Base-by-base conservation (phyloP, 495 filamentous ascomycete genomes). In the Neurospora discreta region DNA sequence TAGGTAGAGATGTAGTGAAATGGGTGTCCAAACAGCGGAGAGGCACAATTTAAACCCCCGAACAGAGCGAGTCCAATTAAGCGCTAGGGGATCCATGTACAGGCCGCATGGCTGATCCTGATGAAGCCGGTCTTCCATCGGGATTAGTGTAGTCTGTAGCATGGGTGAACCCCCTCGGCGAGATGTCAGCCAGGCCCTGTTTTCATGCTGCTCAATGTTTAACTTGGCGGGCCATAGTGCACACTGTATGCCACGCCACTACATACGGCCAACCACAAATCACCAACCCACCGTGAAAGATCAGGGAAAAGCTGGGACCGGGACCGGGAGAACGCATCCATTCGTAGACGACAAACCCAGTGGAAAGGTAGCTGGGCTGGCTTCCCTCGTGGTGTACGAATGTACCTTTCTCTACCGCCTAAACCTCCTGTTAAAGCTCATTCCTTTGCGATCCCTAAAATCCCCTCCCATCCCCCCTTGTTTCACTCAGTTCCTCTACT, bases 131-230 rank as follows among this genome's bases (percentile, higher is more conserved):
- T 40, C 60, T 52, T 38, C 38, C 38, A 38, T 38, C 68, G 30
- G 71, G 68, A 71, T 70, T 71, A 70, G 33, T 5, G 7, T 39
- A 39, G 39, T 58, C 39, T 39, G 39, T 71, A 44, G 38, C 73
- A 40, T 75, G 75, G 78, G 77, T 73, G 74, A 65, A 68, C 70
- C 44, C 73, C 75, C 71, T 77, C 72, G 70, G 40, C 70, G 65
- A 38, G 30, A 65, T 58, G 39, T 58, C 11, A 71, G 71, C 73
- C 71, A 71, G 71, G 71, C 71, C 73, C 74, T 41, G 68, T 65
- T 30, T 30, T 65, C 33, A 65, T 65, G 52, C 52, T 65, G 52
- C 52, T 33, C 26, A 4, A 26, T 33, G 52, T 33, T 65, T 65
- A 33, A 23, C 52, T 60, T 60, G 52, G 52, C 52, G 13, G 30